Base-by-base conservation (phyloP, 257 asterid species). In the Salvia rosmarinus region DNA sequence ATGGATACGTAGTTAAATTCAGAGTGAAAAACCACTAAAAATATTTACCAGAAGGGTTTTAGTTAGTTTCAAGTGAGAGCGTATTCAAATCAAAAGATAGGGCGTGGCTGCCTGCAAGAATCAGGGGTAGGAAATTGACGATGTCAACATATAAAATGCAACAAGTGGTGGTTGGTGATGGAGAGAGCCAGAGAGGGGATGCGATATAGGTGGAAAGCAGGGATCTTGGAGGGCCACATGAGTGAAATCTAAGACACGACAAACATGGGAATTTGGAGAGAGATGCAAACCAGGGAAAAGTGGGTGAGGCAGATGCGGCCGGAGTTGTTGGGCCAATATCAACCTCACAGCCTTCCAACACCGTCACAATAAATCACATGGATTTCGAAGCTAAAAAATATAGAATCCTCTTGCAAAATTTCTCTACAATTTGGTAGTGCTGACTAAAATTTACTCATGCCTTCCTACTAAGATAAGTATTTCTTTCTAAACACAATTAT, bases 221-320 rank as follows among this genome's bases (percentile, higher is more conserved):
- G 74, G 75, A 79, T 75, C 75, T 70, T 75, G 78, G 56, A 13
- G 32, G 54, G 49, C 77, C 81, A 72, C 76, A 55, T 17, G 76
- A 67, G 70, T 63, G 71, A 56, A 77, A 77, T 77, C 72, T n/a
- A 69, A 68, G 74, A 73, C 34, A 35, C 73, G 79, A 77, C 80
- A 77, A 68, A 68, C 9, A 42, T 76, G 44, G 75, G 74, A 71
- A 37, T 44, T 40, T 16, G 58, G 58, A 23, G 51, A 30, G 46
- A 39, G 72, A 49, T 50, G 16, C 50, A 39, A 16, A 37, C 65
- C 77, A 77, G 56, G 55, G 20, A 39, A 10, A 32, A 71, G 78
- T 66, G 77, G 85, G 78, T 78, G 77, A 75, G 81, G 68, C 42
- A 67, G 75, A 47, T 81, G 82, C 71, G 85, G 82, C 71, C 58